These are phyloP conservation scores for Zizania palustris DNA, from an alignment of 202 grass and related monocot species.

Conservation along the genomic window DNA sequence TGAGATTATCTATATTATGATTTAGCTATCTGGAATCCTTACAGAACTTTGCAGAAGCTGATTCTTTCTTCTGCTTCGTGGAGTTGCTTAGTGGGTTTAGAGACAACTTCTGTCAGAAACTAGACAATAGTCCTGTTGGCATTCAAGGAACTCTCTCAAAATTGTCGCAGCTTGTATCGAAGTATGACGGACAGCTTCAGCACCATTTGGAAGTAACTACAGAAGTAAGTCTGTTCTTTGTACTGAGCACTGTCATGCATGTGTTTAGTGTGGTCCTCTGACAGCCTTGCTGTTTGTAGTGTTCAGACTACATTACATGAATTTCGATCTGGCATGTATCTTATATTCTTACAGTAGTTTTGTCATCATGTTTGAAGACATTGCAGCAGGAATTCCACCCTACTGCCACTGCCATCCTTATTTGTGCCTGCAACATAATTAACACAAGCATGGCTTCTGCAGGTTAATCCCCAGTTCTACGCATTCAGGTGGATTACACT, in stretches of 20 bases:
- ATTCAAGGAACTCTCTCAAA: constrained; percentile 75
- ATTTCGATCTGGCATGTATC: constrained; percentile 27
- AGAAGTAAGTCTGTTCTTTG: constrained; percentile 56
- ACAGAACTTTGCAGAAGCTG: constrained; percentile 76
- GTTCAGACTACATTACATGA: not conserved
- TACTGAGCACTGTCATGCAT: not conserved
- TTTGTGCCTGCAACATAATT: not conserved
- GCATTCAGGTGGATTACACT: constrained; percentile 96
- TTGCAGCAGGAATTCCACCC: not conserved
- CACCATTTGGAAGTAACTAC: constrained; percentile 77
- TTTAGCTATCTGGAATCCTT: constrained; percentile 34
- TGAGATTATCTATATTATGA: constrained; percentile 14
- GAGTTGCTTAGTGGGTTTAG: constrained; percentile 80
- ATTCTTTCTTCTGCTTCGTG: constrained; percentile 93
- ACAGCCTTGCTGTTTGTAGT: not conserved
- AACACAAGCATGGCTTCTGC: constrained; percentile 44
- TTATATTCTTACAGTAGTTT: not conserved
- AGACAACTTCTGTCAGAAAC: constrained; percentile 90
- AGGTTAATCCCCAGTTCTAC: constrained; percentile 92
- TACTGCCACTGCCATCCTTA: not conserved
- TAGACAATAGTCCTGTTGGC: constrained; percentile 86
- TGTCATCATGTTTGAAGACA: not conserved
- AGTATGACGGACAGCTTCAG: constrained; percentile 75
- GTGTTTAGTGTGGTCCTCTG: constrained; percentile 5
- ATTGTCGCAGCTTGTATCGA: constrained; percentile 63